These are phyloP conservation scores for Arachis monticola DNA, from an alignment of 331 rosid genomes.

Conservation along the genomic window DNA sequence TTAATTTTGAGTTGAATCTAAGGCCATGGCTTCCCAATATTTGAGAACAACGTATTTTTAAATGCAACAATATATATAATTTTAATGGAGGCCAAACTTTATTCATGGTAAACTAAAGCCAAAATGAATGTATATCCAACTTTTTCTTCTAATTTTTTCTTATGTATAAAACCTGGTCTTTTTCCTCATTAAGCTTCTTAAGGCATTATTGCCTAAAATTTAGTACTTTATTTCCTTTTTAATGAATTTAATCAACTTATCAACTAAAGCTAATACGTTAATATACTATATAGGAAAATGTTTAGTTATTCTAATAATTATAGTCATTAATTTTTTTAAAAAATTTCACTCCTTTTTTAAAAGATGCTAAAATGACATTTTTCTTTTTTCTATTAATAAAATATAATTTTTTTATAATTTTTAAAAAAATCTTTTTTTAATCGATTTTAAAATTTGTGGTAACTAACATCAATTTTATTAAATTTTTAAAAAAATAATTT, in stretches of 20 bases:
- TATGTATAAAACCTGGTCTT: not conserved
- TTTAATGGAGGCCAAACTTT: slow-evolving; percentile 41
- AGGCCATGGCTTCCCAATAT: slow-evolving; percentile 36
- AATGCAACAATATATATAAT: slow-evolving; percentile 23
- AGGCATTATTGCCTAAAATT: not conserved
- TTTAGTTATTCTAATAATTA: no score
- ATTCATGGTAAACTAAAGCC: not conserved
- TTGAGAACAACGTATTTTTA: slow-evolving; percentile 41
- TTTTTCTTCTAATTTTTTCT: not conserved
- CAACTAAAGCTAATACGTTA: not conserved
- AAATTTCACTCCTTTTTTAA: no score
- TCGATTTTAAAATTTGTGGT: no score
- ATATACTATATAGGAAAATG: no score
- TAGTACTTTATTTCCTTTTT: not conserved
- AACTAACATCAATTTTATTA: no score
- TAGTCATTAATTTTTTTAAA: no score
- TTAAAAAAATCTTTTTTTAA: no score
- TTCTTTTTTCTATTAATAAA: no score
- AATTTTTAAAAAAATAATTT: no score
- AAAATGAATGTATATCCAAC: not conserved
- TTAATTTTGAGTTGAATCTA: slow-evolving; percentile 30
- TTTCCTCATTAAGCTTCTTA: not conserved
- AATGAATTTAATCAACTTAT: not conserved
- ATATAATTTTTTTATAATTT: no score
- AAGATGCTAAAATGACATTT: no score